Evolutionary conservation across 805 yeast species (phyloP), one percentile per base, ranked within the genome.

Genomic region (Candida ortonii): DNA sequence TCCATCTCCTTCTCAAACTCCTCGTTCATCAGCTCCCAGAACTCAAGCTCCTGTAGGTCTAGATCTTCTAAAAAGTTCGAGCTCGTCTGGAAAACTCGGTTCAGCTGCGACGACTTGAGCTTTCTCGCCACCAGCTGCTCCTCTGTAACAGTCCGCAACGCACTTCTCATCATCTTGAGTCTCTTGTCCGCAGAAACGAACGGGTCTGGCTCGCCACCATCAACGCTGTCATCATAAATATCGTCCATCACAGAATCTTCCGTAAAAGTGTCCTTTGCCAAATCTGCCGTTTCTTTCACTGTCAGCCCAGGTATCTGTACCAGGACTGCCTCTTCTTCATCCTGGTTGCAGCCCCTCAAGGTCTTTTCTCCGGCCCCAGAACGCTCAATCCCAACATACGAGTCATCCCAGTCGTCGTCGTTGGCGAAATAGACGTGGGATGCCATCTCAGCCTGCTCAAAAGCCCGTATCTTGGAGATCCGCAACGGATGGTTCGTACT

Each of bases 361-460:
- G 14, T 22, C 16, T 10, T 8, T n/a, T 12, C 21, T 6, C 30
- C 22, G 7, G 4, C 11, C 10, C 10, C 17, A 4, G 15, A 16
- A 17, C 22, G 10, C 5, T 12, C 14, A 5, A 17, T 22, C 17
- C 13, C 30, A 16, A 33, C 37, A 8, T 33, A 35, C 5, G 27
- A 36, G 8, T 35, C 44, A 17, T 33, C 42, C 15, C 27, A 21
- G 20, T 49, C 54, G 7, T 51, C 47, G 30, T 47, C 52, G n/a
- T 39, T 44, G 7, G 55, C 47, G 38, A 59, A 62, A 33, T 45
- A 55, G 28, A 52, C 33, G 27, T 47, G 53, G 7, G 62, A 38
- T 4, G 66, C 58, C 38, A 53, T 39, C 33, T 62, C 68, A 5
- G 62, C 57, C 32, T 61, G 64, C 36, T 62, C 67, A 38, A 62